These are phyloP conservation scores for Paxillus involutus DNA, from an alignment of 768 basidiomycete genomes.

Conservation along the genomic window DNA sequence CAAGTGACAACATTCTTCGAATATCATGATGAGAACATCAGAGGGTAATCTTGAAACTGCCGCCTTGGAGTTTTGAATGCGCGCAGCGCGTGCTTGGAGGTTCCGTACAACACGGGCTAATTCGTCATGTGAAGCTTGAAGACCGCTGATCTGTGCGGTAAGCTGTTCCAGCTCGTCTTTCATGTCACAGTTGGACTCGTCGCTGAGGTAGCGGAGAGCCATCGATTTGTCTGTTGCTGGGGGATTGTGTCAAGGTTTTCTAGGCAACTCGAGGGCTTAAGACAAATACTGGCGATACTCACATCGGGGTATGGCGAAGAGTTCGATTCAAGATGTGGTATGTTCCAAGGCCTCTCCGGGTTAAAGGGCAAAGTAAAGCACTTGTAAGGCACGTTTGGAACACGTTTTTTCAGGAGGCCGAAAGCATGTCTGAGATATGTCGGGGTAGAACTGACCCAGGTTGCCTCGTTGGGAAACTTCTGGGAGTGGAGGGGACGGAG, in stretches of 20 bases:
- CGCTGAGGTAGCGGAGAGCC: conserved; percentile 25
- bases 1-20: conserved; percentile 30
- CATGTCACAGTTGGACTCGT: conserved; percentile 7
- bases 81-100: conserved; percentile 30
- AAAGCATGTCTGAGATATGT: conserved; percentile 18
- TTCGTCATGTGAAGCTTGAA: conserved; percentile 30
- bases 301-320: conserved; percentile 20
- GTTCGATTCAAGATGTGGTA: conserved; percentile 13
- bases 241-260: neutral
- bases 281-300: conserved; percentile 6
- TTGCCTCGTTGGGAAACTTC: conserved; percentile 20
- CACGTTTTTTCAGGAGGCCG: conserved; percentile 26
- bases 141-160: conserved; percentile 21
- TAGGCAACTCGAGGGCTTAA: neutral
- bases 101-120: conserved; percentile 23
- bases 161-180: conserved; percentile 28
- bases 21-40: conserved; percentile 32
- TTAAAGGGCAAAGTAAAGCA: conserved; percentile 25
- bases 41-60: conserved; percentile 31
- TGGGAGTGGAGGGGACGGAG: conserved; percentile 16
- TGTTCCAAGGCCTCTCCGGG: conserved; percentile 18
- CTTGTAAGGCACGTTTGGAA: conserved; percentile 24
- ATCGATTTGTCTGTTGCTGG: conserved; percentile 14
- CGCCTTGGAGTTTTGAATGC: conserved; percentile 28
- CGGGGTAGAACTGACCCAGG: conserved; percentile 10